Percentiles rank a stretch among this genome's conserved stretches.
Conservation (phyloP, 306 rosid genomes). For the Rosa lucieae region DNA sequence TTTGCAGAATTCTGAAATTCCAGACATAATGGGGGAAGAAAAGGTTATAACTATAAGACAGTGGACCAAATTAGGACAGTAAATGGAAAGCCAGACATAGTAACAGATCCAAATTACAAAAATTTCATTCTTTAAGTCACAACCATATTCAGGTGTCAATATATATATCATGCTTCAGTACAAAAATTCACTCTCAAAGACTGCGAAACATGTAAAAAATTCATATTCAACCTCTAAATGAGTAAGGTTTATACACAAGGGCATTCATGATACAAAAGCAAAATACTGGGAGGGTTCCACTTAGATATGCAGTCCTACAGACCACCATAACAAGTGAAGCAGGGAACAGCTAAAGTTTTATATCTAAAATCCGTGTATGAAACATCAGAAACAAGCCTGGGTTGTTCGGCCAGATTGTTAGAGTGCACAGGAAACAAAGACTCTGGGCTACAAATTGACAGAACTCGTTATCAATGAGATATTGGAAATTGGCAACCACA, state of each 20-base stretch:
- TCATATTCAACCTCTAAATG: neutral
- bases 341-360: neutral
- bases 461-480: neutral
- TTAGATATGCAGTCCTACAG: neutral
- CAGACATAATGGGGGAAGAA: constrained; percentile 18
- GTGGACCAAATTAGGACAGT: neutral
- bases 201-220: neutral
- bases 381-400: neutral
- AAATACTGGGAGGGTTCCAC: neutral
- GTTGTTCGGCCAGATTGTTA: neutral
- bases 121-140: neutral
- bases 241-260: neutral
- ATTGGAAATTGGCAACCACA: neutral
- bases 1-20: constrained; percentile 59
- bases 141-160: neutral
- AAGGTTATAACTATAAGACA: neutral
- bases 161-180: neutral
- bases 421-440: neutral
- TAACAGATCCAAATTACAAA: constrained; percentile 1
- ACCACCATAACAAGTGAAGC: neutral
- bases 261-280: neutral
- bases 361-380: neutral
- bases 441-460: neutral
- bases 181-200: neutral
- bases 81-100: neutral